A percentile compares a stretch with the other conserved stretches of the same genome.
phyloP scores from a whole-genome alignment of 768 basidiomycete genomes.

The Suillus spraguei region DNA sequence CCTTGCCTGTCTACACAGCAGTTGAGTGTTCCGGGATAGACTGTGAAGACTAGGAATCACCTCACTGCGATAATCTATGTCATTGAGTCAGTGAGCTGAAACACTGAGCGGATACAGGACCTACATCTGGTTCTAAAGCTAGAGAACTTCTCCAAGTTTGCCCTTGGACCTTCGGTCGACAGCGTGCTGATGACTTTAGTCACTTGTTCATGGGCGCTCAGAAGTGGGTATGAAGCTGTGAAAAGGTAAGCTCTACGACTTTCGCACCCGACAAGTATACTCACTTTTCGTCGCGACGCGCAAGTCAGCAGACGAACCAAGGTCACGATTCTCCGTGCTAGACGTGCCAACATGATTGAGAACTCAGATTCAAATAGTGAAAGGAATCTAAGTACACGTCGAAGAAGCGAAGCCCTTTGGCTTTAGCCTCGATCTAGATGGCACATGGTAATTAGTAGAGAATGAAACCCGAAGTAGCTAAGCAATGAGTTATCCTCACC shows the following conservation, averaged over 20 bases:
- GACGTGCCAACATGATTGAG: slow-evolving; percentile 16
- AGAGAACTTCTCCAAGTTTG: slow-evolving; percentile 18
- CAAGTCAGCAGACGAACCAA: slow-evolving; percentile 46
- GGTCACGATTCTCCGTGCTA: slow-evolving; percentile 76
- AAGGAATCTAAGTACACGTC: slow-evolving; percentile 62
- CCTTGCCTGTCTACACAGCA: slow-evolving; percentile 58
- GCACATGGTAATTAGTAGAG: not conserved
- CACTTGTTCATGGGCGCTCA: slow-evolving; percentile 62
- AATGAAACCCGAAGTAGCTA: not conserved
- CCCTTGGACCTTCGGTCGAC: slow-evolving; percentile 63
- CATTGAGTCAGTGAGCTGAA: not conserved
- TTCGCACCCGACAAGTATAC: slow-evolving; percentile 19
- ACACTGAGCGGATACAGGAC: not conserved
- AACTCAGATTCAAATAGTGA: slow-evolving; percentile 9
- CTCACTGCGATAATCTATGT: slow-evolving; percentile 5
- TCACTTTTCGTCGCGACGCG: slow-evolving; percentile 41
- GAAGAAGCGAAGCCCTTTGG: slow-evolving; percentile 80
- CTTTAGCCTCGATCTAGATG: slow-evolving; percentile 73
- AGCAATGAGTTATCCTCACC: slow-evolving; percentile 40
- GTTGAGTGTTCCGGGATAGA: slow-evolving; percentile 7
- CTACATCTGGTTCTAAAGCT: slow-evolving; percentile 23
- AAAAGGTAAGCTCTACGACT: not conserved
- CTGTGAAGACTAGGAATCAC: slow-evolving; percentile 1
- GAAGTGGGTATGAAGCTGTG: slow-evolving; percentile 57
- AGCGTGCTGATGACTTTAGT: slow-evolving; percentile 65